Conservation (phyloP, 140 eudicot genomes). For the Oenanthe javanica region DNA sequence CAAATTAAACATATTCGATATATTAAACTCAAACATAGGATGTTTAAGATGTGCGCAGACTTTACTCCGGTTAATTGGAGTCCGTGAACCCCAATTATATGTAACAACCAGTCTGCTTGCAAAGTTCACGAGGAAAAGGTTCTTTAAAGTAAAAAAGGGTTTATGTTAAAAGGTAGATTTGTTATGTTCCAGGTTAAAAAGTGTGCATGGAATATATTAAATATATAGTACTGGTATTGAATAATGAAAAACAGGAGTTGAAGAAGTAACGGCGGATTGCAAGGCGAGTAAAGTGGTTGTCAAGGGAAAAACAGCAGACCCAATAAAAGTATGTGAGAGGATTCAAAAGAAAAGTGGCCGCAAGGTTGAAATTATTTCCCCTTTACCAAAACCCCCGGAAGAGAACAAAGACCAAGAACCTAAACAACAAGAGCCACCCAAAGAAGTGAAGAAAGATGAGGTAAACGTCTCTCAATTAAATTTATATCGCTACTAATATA, state of each 20-base stretch:
- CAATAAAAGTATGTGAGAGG: slow-evolving; percentile 50
- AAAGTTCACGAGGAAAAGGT: no score
- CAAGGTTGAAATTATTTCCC: slow-evolving; percentile 60
- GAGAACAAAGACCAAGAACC: slow-evolving; percentile 23
- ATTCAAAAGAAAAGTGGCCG: slow-evolving; percentile 64
- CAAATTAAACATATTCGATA: no score
- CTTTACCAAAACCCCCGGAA: slow-evolving; percentile 50
- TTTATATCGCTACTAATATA: not conserved
- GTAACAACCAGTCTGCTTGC: no score
- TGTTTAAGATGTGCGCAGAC: no score
- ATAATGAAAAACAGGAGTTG: slow-evolving; percentile 44
- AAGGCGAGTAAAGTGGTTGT: slow-evolving; percentile 67
- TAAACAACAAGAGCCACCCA: slow-evolving; percentile 32
- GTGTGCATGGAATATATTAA: not conserved
- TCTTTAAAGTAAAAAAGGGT: no score
- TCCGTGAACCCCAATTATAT: no score
- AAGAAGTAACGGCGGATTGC: slow-evolving; percentile 59
- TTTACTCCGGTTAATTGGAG: no score
- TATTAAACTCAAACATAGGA: no score
- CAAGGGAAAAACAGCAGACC: slow-evolving; percentile 63
- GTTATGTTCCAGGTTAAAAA: not conserved
- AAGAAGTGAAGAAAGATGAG: slow-evolving; percentile 52
- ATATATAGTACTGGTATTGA: not conserved
- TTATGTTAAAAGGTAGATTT: not conserved
- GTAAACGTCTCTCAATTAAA: slow-evolving; percentile 8